Evolutionary conservation across 2,329 filamentous ascomycete species (phyloP).

Genomic region (Paecilomyces dactylethromorphus): DNA sequence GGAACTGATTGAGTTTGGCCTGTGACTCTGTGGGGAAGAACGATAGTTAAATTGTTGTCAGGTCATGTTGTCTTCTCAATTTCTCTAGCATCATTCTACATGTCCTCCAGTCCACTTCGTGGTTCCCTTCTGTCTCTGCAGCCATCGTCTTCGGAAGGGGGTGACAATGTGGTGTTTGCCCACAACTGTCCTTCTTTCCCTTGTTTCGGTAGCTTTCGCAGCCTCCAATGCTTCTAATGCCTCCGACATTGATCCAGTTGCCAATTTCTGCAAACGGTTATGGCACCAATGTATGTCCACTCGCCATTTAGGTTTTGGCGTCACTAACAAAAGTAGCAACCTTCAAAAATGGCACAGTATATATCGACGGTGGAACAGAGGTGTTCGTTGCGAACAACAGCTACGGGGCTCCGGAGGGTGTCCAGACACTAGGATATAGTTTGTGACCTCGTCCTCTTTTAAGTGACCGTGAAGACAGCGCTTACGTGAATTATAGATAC

Average conservation of each 20-base stretch:
- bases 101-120: background rate
- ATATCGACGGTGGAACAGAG: conserved; percentile 23
- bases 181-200: background rate
- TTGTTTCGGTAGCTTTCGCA: background rate
- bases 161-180: background rate
- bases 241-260: background rate
- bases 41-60: background rate
- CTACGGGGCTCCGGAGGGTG: conserved; percentile 11
- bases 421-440: conserved; percentile 22
- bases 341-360: conserved; percentile 21
- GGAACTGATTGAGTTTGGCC: too few species aligned
- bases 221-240: background rate
- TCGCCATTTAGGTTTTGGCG: background rate
- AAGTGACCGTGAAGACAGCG: background rate
- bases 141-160: background rate
- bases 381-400: conserved; percentile 13
- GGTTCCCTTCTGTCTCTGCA: background rate
- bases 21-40: background rate
- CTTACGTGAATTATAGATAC: conserved; percentile 11
- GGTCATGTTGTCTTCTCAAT: background rate
- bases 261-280: conserved; percentile 17
- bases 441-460: conserved; percentile 1
- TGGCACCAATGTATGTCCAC: conserved; percentile 19
- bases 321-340: conserved; percentile 10
- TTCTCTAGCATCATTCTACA: background rate